A percentile compares a stretch with the other conserved stretches of the same genome.
Conservation (phyloP, 2,329 filamentous ascomycete genomes). For the Penicillium paneum region DNA sequence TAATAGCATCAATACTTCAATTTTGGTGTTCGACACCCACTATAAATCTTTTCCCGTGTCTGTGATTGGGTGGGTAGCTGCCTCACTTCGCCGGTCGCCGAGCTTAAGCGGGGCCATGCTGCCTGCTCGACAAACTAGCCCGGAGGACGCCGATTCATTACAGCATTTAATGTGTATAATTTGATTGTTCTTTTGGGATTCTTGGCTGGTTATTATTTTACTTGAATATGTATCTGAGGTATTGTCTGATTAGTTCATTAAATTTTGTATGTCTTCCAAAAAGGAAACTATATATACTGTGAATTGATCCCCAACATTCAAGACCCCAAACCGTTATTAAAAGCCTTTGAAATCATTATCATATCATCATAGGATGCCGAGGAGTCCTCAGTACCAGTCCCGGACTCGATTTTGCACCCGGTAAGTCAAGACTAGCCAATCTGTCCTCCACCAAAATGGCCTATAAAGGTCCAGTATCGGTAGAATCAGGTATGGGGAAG, state of each 20-base stretch:
- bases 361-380: not conserved
- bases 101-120: not conserved
- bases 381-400: not conserved
- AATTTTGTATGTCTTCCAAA: not conserved
- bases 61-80: slow-evolving; percentile 1
- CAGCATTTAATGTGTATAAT: not conserved
- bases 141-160: not conserved
- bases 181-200: not conserved
- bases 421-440: not conserved
- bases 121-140: not conserved
- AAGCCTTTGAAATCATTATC: not conserved
- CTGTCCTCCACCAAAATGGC: not conserved
- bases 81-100: slow-evolving; percentile 3
- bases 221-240: not conserved
- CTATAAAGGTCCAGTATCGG: not conserved
- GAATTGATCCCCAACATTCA: not conserved
- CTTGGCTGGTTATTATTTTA: not conserved
- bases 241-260: not conserved
- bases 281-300: not conserved
- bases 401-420: not conserved
- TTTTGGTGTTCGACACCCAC: not conserved
- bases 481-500: not conserved
- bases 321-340: too few species aligned
- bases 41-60: not conserved
- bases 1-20: slow-evolving; percentile 8